Evolutionary conservation across 805 yeast species (phyloP), one percentile per base, ranked within the genome.

Genomic region (Yamadazyma kitorensis): DNA sequence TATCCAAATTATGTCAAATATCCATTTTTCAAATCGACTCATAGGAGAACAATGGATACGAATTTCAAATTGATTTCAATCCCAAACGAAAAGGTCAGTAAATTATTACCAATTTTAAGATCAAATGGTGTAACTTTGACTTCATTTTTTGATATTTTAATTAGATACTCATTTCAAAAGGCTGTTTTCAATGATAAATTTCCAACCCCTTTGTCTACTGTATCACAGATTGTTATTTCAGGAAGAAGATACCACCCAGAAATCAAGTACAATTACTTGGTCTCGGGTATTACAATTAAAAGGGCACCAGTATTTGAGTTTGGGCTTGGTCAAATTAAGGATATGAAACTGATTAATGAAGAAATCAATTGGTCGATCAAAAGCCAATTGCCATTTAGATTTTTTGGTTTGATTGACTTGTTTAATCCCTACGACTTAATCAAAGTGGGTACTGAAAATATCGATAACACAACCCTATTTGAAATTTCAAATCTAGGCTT

Each of bases 401-500:
- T 11, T 4, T 29, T 25, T 21, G 41, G 37, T 9, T 16, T 37
- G 10, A 19, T 34, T 11, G 20, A 22, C 2, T 21, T 18, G 6
- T 24, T 21, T 2, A 29, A 29, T 10, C 22, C 25, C 7, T 31
- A 29, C 20, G 21, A 31, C 14, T 17, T 29, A 17, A 10, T 24
- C 15, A 36, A 25, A 6, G n/a, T n/a, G n/a, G n/a, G n/a, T n/a
- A n/a, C n/a, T n/a, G n/a, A n/a, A n/a, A n/a, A n/a, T n/a, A n/a
- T n/a, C n/a, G n/a, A n/a, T n/a, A n/a, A n/a, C n/a, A n/a, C n/a
- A n/a, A n/a, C n/a, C n/a, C 18, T 33, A 6, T 42, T 42, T 24
- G 46, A 42, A 24, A 31, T 39, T 7, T 39, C 46, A 11, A 42
- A 42, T 30, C 11, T 42, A 3, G 46, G 46, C 3, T 18, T 6